phyloP scores from a whole-genome alignment of 306 rosid species.

The Echinosophora koreensis region DNA sequence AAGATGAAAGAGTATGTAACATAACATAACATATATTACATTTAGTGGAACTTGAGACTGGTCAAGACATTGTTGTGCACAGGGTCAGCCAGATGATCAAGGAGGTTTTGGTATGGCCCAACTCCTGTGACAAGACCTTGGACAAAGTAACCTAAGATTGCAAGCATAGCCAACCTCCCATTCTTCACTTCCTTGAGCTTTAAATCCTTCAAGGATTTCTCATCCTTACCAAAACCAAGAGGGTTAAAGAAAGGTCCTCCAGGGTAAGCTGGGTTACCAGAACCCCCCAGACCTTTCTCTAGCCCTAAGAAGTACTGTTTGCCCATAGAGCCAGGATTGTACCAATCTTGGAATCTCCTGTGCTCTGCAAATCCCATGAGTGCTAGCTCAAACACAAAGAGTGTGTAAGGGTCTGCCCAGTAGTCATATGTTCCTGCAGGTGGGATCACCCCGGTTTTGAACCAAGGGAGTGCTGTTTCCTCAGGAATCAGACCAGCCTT shows the following conservation, averaged over 20 bases:
- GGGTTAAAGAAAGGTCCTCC: constrained; percentile 98
- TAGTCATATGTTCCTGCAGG: constrained; percentile 92
- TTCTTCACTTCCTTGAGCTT: constrained; percentile 96
- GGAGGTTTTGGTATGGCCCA: constrained; percentile 92
- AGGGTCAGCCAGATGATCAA: constrained; percentile 92
- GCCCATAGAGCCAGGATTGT: constrained; percentile 84
- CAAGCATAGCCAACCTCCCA: constrained; percentile 98
- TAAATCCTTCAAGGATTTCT: constrained; percentile 81
- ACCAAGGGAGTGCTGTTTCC: constrained; percentile 99
- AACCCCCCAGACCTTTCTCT: constrained; percentile 81
- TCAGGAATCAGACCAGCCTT: constrained; percentile 74
- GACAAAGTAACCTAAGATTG: constrained; percentile 82
- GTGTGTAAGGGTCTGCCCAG: constrained; percentile 96
- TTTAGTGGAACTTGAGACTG: constrained; percentile 86
- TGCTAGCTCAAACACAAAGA: constrained; percentile 79
- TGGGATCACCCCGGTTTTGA: constrained; percentile 90
- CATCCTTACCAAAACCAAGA: constrained; percentile 91
- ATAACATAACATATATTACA: constrained; percentile 38
- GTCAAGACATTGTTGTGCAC: constrained; percentile 91
- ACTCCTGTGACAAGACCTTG: constrained; percentile 90
- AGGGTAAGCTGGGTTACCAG: constrained; percentile 86
- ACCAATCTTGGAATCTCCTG: constrained; percentile 91
- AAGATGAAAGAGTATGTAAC: constrained; percentile 21
- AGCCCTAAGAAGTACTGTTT: constrained; percentile 91
- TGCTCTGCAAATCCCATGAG: constrained; percentile 98